Conservation (phyloP, 495 filamentous ascomycete species). For the Podospora tetraspora region DNA sequence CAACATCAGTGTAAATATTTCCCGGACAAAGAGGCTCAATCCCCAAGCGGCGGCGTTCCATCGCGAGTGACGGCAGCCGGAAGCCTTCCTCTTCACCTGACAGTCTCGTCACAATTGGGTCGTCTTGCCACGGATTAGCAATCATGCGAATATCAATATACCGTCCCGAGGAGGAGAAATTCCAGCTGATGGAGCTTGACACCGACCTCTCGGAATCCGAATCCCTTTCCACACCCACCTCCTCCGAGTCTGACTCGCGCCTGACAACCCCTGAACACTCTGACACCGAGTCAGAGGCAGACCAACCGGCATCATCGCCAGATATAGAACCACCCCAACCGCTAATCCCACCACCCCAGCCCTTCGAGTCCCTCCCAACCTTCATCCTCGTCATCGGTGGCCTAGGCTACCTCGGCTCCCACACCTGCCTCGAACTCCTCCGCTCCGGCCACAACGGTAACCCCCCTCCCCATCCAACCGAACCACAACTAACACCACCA, state of each 20-base stretch:
- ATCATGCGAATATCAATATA: not conserved
- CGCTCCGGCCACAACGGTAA: constrained; percentile 53
- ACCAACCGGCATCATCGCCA: constrained; percentile 6
- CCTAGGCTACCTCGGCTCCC: constrained; percentile 61
- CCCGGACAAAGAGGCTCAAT: not conserved
- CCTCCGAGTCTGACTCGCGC: constrained; percentile 11
- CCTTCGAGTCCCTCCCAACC: not conserved
- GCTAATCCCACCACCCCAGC: not conserved
- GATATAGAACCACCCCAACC: not conserved
- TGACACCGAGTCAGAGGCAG: constrained; percentile 20
- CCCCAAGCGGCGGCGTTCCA: not conserved
- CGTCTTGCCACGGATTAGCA: not conserved
- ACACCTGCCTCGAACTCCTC: constrained; percentile 58
- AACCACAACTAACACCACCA: constrained; percentile 5
- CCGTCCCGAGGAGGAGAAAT: not conserved
- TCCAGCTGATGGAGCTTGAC: constrained; percentile 8
- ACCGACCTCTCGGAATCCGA: constrained; percentile 3
- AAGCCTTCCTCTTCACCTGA: not conserved
- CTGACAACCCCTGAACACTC: constrained; percentile 24
- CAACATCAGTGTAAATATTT: not conserved
- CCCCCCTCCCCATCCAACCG: not conserved
- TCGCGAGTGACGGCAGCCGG: not conserved
- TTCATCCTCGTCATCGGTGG: constrained; percentile 60
- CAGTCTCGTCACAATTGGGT: not conserved
- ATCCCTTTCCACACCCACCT: not conserved